Evolutionary conservation across 179 eudicot genomes (phyloP), one percentile per base, ranked within the genome.

Genomic region (Gypsophila paniculata): DNA sequence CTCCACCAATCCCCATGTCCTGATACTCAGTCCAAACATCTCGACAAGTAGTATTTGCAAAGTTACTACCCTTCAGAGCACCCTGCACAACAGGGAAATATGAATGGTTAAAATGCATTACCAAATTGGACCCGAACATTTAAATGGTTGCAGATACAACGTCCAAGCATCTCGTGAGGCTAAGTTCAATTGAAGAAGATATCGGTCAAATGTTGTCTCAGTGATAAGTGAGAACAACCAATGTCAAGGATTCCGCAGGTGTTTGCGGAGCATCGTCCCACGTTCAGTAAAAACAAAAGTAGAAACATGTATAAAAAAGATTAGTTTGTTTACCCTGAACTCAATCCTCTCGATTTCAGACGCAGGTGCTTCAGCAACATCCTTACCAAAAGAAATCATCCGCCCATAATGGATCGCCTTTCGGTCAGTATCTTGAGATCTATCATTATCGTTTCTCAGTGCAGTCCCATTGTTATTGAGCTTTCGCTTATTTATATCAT

Each of bases 1-100:
- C 71, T 51, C 99, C 97, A 10, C 78, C 81, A 17, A 86, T 71
- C 18, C 99, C 99, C 96, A 94, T 89, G 39, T 94, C 99, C 72
- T 88, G 92, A 77, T 94, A 94, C 81, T 94, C 99, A 1, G 86
- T 91, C 99, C 99, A 94, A 59, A 89, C 91, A 83, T 88, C 97
- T 34, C 87, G 80, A 53, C 97, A 89, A 34, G 91, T 82, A 9
- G 77, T 80, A 82, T 89, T 94, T 39, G 90, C 92, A 63, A 83
- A 58, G 62, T 82, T 91, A 68, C 74, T 88, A 25, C 99, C 99
- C 84, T 88, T 94, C 22, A 77, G 76, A 76, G 96, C 97, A 79
- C 82, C 96, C 99, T 94, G 71, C 26, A 38, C 17, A 64, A 19
- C 48, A 59, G 14, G 48, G 72, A 68, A 49, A 53, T 23, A 10